Evolutionary conservation across 2,329 filamentous ascomycete genomes (phyloP), one percentile per base, ranked within the genome.

Genomic region (Pleoardoris graminearum): DNA sequence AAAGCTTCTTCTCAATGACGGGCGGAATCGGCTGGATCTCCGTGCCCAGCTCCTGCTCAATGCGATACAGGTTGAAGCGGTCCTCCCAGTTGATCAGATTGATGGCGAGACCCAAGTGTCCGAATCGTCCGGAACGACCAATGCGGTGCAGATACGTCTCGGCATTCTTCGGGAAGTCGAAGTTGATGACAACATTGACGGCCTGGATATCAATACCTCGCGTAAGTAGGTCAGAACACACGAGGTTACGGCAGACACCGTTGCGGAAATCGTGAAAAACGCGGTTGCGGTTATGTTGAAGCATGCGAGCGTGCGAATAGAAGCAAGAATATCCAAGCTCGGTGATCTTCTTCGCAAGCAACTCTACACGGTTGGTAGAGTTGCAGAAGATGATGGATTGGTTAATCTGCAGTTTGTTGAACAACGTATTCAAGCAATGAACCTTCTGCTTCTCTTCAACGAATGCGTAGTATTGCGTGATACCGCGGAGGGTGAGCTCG

Each of bases 371-470:
- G 75, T 97, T 97, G 48, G 94, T 99, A 35, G 94, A 99, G 77
- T 99, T 99, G 79, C 94, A 99, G 80, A 99, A 99, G 73, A 99
- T 99, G 79, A 99, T 99, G 58, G 95, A 99, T 80, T 99, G 94
- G 78, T 99, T 99, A 79, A 99, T 99, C 77, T 99, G 93, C 14
- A 99, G 85, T 77, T 97, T 96, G 65, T 92, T 97, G 81, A 99
- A 99, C 59, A 99, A 87, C 0, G 94, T 99, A 80, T 99, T 99
- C 61, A 99, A 79, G 75, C 94, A 99, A 78, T 99, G 95, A 17
- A 99, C 94, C 79, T 99, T 99, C 73, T 97, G 91, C 79, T 97
- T 97, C 78, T 99, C 94, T 76, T 99, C 94, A 47, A 99, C 95
- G 64, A 97, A 99, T 36, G 94, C 94, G 71, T 99, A 99, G 79